Conservation (phyloP, 2,329 filamentous ascomycete species). For the Aspergillus thermomutatus region DNA sequence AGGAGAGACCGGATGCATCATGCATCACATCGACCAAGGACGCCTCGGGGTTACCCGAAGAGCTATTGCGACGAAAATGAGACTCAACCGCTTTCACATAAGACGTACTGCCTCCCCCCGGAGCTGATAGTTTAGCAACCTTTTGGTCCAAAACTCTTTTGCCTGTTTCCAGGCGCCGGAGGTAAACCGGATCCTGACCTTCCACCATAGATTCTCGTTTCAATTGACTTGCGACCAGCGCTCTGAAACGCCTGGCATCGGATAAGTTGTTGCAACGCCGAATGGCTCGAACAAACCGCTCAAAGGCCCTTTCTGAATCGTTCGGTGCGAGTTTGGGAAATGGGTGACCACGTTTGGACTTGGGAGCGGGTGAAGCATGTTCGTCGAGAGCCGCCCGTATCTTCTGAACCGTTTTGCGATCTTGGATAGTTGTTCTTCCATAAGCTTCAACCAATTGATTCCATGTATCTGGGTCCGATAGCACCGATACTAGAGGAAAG, state of each 20-base stretch:
- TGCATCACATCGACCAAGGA: conserved; percentile 82
- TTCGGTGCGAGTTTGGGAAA: conserved; percentile 77
- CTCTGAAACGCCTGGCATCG: conserved; percentile 87
- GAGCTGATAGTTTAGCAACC: conserved; percentile 73
- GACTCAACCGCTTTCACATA: conserved; percentile 26
- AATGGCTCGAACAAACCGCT: conserved; percentile 88
- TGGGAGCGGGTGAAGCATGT: conserved; percentile 80
- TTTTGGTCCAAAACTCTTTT: conserved; percentile 86
- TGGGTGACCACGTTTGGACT: conserved; percentile 58
- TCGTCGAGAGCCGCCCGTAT: conserved; percentile 89
- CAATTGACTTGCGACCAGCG: conserved; percentile 86
- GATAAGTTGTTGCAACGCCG: conserved; percentile 86
- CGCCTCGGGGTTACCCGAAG: conserved; percentile 69
- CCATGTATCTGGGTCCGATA: conserved; percentile 94
- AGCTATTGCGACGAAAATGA: conserved; percentile 31
- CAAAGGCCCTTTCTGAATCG: conserved; percentile 89
- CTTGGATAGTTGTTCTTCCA: conserved; percentile 81
- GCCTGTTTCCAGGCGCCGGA: conserved; percentile 86
- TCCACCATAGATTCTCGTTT: conserved; percentile 78
- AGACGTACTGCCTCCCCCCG: conserved; percentile 47
- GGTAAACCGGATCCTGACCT: conserved; percentile 77
- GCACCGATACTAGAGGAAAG: conserved; percentile 71
- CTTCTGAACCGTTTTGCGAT: conserved; percentile 90
- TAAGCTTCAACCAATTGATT: conserved; percentile 93
- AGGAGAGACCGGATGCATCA: conserved; percentile 85